Evolutionary conservation across 495 filamentous ascomycete species (phyloP).

Genomic region (Annulohypoxylon bovei): DNA sequence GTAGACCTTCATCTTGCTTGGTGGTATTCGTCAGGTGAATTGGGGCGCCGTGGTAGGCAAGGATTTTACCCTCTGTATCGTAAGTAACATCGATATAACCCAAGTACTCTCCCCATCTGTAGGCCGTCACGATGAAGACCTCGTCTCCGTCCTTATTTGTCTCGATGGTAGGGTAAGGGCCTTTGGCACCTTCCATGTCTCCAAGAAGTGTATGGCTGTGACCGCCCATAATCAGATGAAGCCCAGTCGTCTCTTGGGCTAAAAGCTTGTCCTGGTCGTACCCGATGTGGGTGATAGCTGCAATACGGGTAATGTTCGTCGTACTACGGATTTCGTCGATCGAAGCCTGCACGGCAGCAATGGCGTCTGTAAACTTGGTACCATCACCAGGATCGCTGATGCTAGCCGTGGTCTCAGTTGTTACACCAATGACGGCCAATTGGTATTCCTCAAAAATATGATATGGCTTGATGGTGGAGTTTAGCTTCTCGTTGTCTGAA

Average conservation of each 20-base stretch:
- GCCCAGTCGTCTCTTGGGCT: constrained; percentile 59
- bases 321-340: constrained; percentile 61
- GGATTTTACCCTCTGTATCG: constrained; percentile 60
- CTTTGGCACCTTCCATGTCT: constrained; percentile 57
- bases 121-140: constrained; percentile 68
- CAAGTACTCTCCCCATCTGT: constrained; percentile 69
- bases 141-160: constrained; percentile 66
- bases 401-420: constrained; percentile 61
- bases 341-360: constrained; percentile 61
- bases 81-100: constrained; percentile 68
- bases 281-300: constrained; percentile 68
- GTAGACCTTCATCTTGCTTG: constrained; percentile 59
- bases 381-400: constrained; percentile 62
- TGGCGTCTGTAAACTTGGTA: constrained; percentile 61
- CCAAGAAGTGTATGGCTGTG: constrained; percentile 69
- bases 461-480: constrained; percentile 64
- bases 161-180: constrained; percentile 66
- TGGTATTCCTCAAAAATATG: constrained; percentile 64
- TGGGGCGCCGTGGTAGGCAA: constrained; percentile 65
- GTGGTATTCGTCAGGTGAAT: constrained; percentile 66
- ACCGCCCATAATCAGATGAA: constrained; percentile 67
- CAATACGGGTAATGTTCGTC: constrained; percentile 64
- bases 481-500: constrained; percentile 60
- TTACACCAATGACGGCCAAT: constrained; percentile 67
- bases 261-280: constrained; percentile 66